Conservation (phyloP, 2,329 filamentous ascomycete species). For the Ceratocystis huliohia region DNA sequence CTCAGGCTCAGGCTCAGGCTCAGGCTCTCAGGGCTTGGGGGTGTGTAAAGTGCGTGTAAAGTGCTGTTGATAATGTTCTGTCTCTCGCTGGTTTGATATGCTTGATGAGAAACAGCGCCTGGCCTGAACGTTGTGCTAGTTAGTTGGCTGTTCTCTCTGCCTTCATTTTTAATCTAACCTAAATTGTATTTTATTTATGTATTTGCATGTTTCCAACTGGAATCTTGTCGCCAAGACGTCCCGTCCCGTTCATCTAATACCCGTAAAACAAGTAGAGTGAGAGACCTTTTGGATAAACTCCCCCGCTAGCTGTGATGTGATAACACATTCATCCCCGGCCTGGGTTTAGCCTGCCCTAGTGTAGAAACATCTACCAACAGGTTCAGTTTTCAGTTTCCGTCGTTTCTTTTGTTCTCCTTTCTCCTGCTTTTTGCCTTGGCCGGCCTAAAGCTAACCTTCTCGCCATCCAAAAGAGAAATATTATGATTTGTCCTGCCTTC, state of each 20-base stretch:
- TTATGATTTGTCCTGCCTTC: no score
- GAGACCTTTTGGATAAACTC: not conserved
- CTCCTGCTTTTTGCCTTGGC: not conserved
- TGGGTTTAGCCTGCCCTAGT: not conserved
- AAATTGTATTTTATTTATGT: not conserved
- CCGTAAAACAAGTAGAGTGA: not conserved
- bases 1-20: not conserved
- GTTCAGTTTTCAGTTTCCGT: not conserved
- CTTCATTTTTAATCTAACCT: not conserved
- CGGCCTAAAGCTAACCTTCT: not conserved
- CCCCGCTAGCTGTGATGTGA: not conserved
- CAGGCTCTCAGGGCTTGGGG: not conserved
- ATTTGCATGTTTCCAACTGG: not conserved
- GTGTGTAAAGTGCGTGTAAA: not conserved
- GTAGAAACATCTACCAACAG: not conserved
- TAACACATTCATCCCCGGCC: not conserved
- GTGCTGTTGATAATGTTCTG: not conserved
- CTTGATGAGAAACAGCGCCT: not conserved
- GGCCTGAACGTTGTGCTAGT: not conserved
- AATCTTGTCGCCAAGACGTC: conserved; percentile 3
- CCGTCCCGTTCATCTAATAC: not conserved
- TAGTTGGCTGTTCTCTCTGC: not conserved
- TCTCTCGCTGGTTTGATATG: conserved; percentile 4
- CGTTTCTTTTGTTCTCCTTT: not conserved
- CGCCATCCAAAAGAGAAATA: not conserved